Evolutionary conservation across 2,329 filamentous ascomycete genomes (phyloP).

Genomic region (Cladophialophora yegresii): DNA sequence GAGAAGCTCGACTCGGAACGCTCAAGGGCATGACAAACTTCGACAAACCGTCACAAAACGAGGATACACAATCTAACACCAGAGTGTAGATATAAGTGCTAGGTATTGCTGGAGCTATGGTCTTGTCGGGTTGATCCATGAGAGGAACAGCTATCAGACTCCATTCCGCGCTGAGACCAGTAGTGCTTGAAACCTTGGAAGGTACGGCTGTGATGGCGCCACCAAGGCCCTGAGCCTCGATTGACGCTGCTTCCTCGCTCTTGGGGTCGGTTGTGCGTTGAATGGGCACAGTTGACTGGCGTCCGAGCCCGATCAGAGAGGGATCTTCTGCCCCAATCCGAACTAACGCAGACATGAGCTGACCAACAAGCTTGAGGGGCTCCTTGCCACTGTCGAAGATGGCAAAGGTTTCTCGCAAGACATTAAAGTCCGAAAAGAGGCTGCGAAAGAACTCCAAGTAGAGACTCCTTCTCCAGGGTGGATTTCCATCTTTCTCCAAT

Average conservation of each 20-base stretch:
- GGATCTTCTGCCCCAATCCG: constrained; percentile 90
- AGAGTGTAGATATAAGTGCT: constrained; percentile 94
- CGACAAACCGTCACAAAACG: constrained; percentile 85
- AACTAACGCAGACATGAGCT: constrained; percentile 86
- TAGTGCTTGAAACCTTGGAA: constrained; percentile 65
- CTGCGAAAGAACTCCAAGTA: constrained; percentile 90
- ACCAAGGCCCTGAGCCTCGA: constrained; percentile 83
- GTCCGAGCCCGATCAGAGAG: constrained; percentile 79
- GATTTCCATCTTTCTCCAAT: constrained; percentile 77
- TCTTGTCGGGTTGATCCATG: constrained; percentile 92
- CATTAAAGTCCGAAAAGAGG: constrained; percentile 76
- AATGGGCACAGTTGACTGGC: constrained; percentile 81
- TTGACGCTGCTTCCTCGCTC: constrained; percentile 66
- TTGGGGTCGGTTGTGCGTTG: constrained; percentile 54
- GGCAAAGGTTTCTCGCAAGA: constrained; percentile 77
- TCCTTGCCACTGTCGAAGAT: constrained; percentile 74
- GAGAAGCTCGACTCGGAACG: constrained; percentile 64
- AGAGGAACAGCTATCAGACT: constrained; percentile 83
- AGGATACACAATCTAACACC: constrained; percentile 83
- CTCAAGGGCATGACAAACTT: constrained; percentile 92
- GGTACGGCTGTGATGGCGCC: constrained; percentile 80
- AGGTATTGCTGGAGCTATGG: constrained; percentile 76
- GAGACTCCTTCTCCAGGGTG: constrained; percentile 81
- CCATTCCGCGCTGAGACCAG: constrained; percentile 86
- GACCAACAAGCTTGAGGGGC: constrained; percentile 74